Conservation (phyloP, 257 asterid genomes). For the Henckelia pumila region DNA sequence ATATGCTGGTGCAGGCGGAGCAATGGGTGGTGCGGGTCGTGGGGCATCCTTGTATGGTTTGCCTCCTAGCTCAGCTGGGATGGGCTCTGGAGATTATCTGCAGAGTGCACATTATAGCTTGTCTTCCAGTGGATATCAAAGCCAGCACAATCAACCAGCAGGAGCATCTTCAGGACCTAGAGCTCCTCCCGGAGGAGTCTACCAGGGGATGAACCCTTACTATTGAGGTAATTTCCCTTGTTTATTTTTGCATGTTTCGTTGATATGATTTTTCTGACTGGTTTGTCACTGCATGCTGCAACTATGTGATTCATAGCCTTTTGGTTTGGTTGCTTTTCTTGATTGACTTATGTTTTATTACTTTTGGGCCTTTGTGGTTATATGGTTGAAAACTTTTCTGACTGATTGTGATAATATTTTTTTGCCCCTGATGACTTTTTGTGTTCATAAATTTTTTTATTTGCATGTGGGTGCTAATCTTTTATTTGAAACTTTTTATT, state of each 20-base stretch:
- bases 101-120: slow-evolving; percentile 47
- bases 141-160: slow-evolving; percentile 52
- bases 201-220: slow-evolving; percentile 67
- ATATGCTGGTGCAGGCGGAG: slow-evolving; percentile 29
- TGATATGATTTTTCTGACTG: slow-evolving; percentile 9
- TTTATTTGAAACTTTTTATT: slow-evolving; percentile 5
- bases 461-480: slow-evolving; percentile 5
- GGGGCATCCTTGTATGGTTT: slow-evolving; percentile 59
- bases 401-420: neutral
- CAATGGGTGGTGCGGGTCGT: slow-evolving; percentile 45
- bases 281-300: slow-evolving; percentile 3
- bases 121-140: slow-evolving; percentile 51
- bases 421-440: neutral
- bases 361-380: slow-evolving; percentile 13
- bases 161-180: slow-evolving; percentile 55
- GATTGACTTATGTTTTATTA: neutral
- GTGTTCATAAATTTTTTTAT: neutral
- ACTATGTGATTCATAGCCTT: slow-evolving; percentile 18
- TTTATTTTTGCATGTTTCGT: neutral
- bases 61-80: slow-evolving; percentile 54
- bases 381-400: slow-evolving; percentile 7
- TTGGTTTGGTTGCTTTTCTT: neutral
- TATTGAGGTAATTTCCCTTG: slow-evolving; percentile 59
- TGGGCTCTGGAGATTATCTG: slow-evolving; percentile 52
- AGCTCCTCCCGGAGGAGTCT: slow-evolving; percentile 61